phyloP scores from a whole-genome alignment of 805 yeast species.

The Ogataea chonburiensis region DNA sequence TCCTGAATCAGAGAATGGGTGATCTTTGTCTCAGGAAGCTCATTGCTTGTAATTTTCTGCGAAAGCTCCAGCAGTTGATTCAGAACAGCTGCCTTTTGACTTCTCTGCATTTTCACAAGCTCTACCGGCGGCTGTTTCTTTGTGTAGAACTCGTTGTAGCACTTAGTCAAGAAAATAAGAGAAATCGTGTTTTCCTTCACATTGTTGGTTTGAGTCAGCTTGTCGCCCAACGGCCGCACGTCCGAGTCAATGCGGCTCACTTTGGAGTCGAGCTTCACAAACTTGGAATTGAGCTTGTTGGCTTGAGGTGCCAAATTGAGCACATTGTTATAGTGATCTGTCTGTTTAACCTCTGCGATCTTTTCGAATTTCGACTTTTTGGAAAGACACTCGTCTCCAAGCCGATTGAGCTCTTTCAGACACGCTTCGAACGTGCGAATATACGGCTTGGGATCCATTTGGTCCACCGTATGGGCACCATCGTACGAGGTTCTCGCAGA shows the following conservation, averaged over 20 bases:
- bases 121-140: slow-evolving; percentile 51
- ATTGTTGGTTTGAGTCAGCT: slow-evolving; percentile 63
- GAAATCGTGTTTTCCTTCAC: slow-evolving; percentile 72
- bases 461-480: slow-evolving; percentile 50
- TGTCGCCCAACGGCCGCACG: slow-evolving; percentile 69
- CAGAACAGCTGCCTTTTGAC: slow-evolving; percentile 65
- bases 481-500: slow-evolving; percentile 42
- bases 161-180: slow-evolving; percentile 69
- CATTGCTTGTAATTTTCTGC: slow-evolving; percentile 57
- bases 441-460: slow-evolving; percentile 89
- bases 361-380: slow-evolving; percentile 52
- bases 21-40: slow-evolving; percentile 41
- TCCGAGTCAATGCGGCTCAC: slow-evolving; percentile 57
- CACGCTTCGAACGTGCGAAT: slow-evolving; percentile 91
- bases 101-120: slow-evolving; percentile 44
- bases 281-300: slow-evolving; percentile 44
- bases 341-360: slow-evolving; percentile 60
- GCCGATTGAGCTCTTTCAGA: slow-evolving; percentile 61
- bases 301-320: slow-evolving; percentile 46
- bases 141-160: slow-evolving; percentile 75
- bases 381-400: slow-evolving; percentile 54
- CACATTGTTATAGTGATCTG: slow-evolving; percentile 67
- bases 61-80: slow-evolving; percentile 66
- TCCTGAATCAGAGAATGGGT: slow-evolving; percentile 53
- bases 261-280: slow-evolving; percentile 48